Evolutionary conservation across 495 filamentous ascomycete species (phyloP).

Genomic region (Xylaria bambusicola): DNA sequence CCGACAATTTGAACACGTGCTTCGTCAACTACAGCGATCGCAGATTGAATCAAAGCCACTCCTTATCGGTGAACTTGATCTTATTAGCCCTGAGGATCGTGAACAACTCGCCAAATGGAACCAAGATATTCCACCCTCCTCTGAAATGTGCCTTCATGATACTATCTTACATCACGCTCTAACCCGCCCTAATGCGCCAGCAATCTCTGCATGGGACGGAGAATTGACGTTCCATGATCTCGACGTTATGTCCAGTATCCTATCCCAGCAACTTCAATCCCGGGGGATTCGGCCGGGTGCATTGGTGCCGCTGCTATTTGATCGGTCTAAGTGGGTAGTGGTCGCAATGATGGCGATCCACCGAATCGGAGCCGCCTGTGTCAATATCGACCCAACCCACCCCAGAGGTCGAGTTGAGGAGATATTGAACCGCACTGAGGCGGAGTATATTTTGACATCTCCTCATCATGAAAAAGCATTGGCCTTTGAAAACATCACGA

Average conservation of each 20-base stretch:
- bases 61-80: conserved; percentile 3
- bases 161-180: neutral
- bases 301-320: conserved; percentile 58
- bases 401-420: conserved; percentile 30
- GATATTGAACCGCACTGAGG: conserved; percentile 34
- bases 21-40: neutral
- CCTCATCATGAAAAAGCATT: neutral
- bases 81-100: conserved; percentile 1
- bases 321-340: conserved; percentile 58
- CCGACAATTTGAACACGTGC: conserved; percentile 1
- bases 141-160: neutral
- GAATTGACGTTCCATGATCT: conserved; percentile 38
- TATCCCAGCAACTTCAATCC: conserved; percentile 30
- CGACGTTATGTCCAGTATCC: conserved; percentile 30
- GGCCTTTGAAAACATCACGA: neutral
- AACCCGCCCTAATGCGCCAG: conserved; percentile 20
- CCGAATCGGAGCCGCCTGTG: conserved; percentile 39
- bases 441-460: neutral
- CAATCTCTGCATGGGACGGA: conserved; percentile 52
- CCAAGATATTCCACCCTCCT: neutral
- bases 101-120: conserved; percentile 5
- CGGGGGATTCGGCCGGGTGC: conserved; percentile 26
- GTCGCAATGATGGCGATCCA: conserved; percentile 54
- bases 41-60: neutral
- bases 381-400: conserved; percentile 25